Percentiles rank a stretch among this genome's conserved stretches.
phyloP scores from a whole-genome alignment of 352 stramenopile species.

The Pythium plurisporium region DNA sequence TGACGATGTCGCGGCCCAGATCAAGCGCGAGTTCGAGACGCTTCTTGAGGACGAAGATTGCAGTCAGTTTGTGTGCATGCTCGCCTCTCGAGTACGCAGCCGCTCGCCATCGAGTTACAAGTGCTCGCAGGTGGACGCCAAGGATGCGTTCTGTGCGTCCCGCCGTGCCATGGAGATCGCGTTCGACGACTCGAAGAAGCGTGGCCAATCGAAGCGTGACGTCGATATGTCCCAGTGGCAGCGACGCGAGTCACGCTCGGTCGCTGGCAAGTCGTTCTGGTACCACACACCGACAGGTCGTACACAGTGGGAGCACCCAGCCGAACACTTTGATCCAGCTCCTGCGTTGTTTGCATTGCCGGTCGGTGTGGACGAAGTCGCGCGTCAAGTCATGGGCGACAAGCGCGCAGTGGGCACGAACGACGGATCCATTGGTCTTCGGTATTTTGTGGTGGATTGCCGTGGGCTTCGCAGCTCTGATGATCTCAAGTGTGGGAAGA shows the following conservation, averaged over 20 bases:
- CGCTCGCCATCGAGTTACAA: slow-evolving; percentile 67
- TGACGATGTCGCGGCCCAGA: slow-evolving; percentile 37
- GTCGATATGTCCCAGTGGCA: slow-evolving; percentile 83
- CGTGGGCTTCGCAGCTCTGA: slow-evolving; percentile 67
- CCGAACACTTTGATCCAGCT: slow-evolving; percentile 49
- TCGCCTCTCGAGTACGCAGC: slow-evolving; percentile 49
- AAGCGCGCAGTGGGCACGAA: slow-evolving; percentile 16
- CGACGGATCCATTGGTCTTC: slow-evolving; percentile 23
- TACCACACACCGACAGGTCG: slow-evolving; percentile 70
- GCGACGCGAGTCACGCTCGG: slow-evolving; percentile 67
- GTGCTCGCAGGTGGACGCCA: slow-evolving; percentile 42
- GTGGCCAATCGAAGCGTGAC: slow-evolving; percentile 22
- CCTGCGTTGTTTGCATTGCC: slow-evolving; percentile 62
- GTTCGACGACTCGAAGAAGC: slow-evolving; percentile 35
- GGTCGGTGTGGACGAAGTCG: slow-evolving; percentile 67
- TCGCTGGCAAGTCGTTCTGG: slow-evolving; percentile 75
- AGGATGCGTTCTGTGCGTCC: slow-evolving; percentile 42
- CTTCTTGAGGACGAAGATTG: slow-evolving; percentile 35
- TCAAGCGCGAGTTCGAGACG: slow-evolving; percentile 32
- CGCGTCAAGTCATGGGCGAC: slow-evolving; percentile 58
- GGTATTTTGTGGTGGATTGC: slow-evolving; percentile 80
- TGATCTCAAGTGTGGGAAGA: slow-evolving; percentile 73
- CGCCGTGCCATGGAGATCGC: slow-evolving; percentile 54
- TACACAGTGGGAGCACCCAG: slow-evolving; percentile 78
- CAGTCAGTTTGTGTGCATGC: slow-evolving; percentile 57